Percentiles rank a stretch among this genome's conserved stretches.
Conservation (phyloP, 2,329 filamentous ascomycete species). For the Colletotrichum euphorbiae region DNA sequence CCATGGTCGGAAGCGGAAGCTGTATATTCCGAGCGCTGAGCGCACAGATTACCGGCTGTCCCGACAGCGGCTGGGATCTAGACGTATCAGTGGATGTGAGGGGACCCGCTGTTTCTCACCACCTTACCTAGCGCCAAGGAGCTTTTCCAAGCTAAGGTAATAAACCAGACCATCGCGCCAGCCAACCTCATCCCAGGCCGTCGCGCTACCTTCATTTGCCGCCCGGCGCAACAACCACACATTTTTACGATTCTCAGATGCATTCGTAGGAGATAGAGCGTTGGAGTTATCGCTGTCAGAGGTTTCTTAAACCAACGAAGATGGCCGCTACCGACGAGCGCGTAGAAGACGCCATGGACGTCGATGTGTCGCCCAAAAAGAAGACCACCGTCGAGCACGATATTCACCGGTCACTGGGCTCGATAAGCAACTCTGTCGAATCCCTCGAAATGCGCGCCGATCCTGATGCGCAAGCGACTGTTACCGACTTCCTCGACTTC, state of each 20-base stretch:
- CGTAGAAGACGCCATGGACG: constrained; percentile 45
- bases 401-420: constrained; percentile 44
- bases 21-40: neutral
- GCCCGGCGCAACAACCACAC: constrained; percentile 5
- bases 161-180: constrained; percentile 30
- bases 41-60: constrained; percentile 2
- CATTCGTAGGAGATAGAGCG: neutral
- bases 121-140: constrained; percentile 24
- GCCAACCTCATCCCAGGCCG: constrained; percentile 24
- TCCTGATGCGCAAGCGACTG: constrained; percentile 76
- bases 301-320: neutral
- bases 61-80: neutral
- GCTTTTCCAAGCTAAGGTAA: constrained; percentile 37
- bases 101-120: constrained; percentile 21
- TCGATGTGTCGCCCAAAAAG: constrained; percentile 52
- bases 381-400: constrained; percentile 46
- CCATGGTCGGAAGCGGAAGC: neutral
- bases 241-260: constrained; percentile 8
- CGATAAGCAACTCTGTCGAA: constrained; percentile 54
- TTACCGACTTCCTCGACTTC: constrained; percentile 77
- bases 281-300: neutral
- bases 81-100: constrained; percentile 29
- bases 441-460: constrained; percentile 67
- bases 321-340: constrained; percentile 42
- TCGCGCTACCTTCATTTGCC: constrained; percentile 23